Evolutionary conservation across 495 filamentous ascomycete genomes (phyloP).

Genomic region (Aspergillus homomorphus): DNA sequence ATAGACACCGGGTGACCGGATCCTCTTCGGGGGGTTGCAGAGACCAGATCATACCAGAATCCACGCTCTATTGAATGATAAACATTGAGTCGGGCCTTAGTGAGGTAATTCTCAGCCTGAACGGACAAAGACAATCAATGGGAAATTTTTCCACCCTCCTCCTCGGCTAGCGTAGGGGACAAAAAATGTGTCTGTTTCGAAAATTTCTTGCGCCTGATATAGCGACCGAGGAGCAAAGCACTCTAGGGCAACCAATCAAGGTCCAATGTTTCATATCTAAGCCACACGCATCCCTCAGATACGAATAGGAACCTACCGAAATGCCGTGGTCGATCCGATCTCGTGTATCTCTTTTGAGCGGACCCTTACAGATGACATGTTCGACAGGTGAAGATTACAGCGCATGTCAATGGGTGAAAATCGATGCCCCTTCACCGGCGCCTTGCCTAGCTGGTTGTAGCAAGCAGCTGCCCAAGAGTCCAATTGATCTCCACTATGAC

Average conservation of each 20-base stretch:
- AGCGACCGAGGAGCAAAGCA: background rate
- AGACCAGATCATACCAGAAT: background rate
- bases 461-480: background rate
- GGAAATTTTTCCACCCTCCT: background rate
- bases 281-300: background rate
- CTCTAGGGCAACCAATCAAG: slow-evolving; percentile 1
- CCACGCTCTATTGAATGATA: background rate
- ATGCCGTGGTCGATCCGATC: slow-evolving; percentile 9
- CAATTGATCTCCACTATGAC: background rate
- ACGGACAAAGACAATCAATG: background rate
- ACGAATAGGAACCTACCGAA: background rate
- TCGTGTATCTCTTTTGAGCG: slow-evolving; percentile 16
- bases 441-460: background rate
- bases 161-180: background rate
- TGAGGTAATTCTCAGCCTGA: background rate
- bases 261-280: background rate
- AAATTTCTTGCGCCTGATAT: background rate
- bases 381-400: slow-evolving; percentile 4
- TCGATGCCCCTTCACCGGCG: background rate
- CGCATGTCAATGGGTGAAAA: slow-evolving; percentile 2
- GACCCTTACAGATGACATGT: slow-evolving; percentile 23
- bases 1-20: background rate
- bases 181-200: background rate
- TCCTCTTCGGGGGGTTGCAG: background rate
- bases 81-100: background rate